phyloP scores from a whole-genome alignment of 139 green algal species.

The Desmodesmus armatus region DNA sequence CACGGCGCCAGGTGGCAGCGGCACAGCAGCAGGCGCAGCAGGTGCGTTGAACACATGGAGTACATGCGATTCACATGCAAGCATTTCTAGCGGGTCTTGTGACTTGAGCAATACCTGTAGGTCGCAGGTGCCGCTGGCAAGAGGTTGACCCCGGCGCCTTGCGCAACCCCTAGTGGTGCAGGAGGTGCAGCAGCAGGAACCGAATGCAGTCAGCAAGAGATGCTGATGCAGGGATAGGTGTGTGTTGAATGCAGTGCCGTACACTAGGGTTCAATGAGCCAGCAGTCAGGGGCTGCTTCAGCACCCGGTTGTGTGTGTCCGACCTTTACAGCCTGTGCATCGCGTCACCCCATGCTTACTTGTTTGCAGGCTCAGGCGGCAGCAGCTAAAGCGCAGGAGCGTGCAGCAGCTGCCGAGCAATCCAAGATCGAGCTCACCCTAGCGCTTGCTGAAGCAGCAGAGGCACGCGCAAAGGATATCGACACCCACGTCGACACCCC shows the following conservation, averaged over 20 bases:
- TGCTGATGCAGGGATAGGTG: not conserved
- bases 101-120: too few relatives aligned
- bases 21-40: conserved; percentile 31
- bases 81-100: not conserved
- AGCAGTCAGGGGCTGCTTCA: not conserved
- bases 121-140: too few relatives aligned
- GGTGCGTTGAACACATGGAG: not conserved
- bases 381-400: conserved; percentile 38
- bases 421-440: conserved; percentile 69
- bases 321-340: not conserved
- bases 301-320: not conserved
- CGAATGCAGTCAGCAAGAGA: not conserved
- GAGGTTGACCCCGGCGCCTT: too few relatives aligned
- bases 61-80: not conserved
- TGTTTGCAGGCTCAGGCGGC: conserved; percentile 10
- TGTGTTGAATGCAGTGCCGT: too few relatives aligned
- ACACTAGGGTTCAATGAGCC: too few relatives aligned
- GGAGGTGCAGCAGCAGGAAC: not conserved
- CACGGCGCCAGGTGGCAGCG: conserved; percentile 37
- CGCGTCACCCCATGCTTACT: not conserved
- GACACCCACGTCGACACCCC: conserved; percentile 27
- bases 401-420: conserved; percentile 57
- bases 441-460: conserved; percentile 52
- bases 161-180: too few relatives aligned
- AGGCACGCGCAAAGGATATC: conserved; percentile 43